Percentiles rank a stretch among this genome's conserved stretches.
phyloP scores from a whole-genome alignment of 2,329 filamentous ascomycete species.

The Mycosphaerella arachidis region DNA sequence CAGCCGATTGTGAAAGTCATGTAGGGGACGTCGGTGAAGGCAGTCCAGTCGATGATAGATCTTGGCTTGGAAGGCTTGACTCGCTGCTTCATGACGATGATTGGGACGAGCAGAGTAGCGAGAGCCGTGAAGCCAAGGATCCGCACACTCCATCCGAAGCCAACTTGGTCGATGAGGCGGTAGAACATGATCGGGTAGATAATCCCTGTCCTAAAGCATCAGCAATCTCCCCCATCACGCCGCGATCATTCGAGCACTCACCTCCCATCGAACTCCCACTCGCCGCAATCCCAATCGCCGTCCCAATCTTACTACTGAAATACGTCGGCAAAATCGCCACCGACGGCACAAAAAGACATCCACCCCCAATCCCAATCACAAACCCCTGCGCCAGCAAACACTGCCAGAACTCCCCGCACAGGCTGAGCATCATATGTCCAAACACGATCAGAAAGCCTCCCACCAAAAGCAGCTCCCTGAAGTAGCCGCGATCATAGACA shows the following conservation, averaged over 20 bases:
- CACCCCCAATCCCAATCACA: constrained; percentile 45
- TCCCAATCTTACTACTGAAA: constrained; percentile 43
- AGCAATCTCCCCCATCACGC: neutral
- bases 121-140: constrained; percentile 34
- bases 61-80: constrained; percentile 35
- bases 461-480: constrained; percentile 39
- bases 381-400: constrained; percentile 48
- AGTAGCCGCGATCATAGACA: constrained; percentile 48
- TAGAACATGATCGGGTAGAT: constrained; percentile 37
- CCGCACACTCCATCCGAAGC: constrained; percentile 30
- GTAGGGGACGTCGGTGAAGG: constrained; percentile 39
- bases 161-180: constrained; percentile 27
- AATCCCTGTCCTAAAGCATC: constrained; percentile 22
- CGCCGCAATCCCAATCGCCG: constrained; percentile 44
- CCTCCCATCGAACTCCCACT: constrained; percentile 39
- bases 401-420: constrained; percentile 47
- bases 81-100: constrained; percentile 34
- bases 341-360: constrained; percentile 40
- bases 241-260: neutral
- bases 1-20: constrained; percentile 33
- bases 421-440: constrained; percentile 50
- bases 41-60: constrained; percentile 36
- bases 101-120: constrained; percentile 29
- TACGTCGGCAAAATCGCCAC: constrained; percentile 48
- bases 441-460: constrained; percentile 46